These are phyloP conservation scores for Cairneyella variabilis DNA, from an alignment of 495 filamentous ascomycete species.

Conservation along the genomic window DNA sequence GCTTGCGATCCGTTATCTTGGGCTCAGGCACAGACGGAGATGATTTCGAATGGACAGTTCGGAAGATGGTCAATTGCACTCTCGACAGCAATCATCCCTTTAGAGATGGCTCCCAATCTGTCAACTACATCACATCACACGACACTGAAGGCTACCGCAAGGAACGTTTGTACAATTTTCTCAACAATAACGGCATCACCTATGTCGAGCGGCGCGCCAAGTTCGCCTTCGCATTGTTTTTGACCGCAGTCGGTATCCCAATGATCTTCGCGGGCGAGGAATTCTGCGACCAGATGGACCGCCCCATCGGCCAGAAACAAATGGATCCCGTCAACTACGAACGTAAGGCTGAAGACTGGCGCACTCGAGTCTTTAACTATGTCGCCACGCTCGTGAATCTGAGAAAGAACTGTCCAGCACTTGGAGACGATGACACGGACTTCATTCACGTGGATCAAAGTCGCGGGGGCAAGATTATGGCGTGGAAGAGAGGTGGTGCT, in stretches of 20 bases:
- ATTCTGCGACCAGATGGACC: constrained; percentile 30
- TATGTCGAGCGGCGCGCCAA: constrained; percentile 25
- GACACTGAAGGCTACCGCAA: constrained; percentile 29
- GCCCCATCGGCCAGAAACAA: constrained; percentile 28
- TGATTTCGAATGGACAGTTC: constrained; percentile 30
- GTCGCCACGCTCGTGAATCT: constrained; percentile 25
- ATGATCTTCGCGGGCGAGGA: constrained; percentile 36
- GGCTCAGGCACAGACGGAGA: constrained; percentile 17
- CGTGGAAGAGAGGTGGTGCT: constrained; percentile 23
- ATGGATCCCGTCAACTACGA: constrained; percentile 31
- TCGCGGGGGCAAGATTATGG: constrained; percentile 28
- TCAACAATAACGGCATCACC: constrained; percentile 20
- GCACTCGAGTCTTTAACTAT: constrained; percentile 26
- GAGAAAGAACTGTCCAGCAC: constrained; percentile 25
- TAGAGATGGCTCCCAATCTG: constrained; percentile 26
- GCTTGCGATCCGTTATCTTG: constrained; percentile 23
- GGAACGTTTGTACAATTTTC: constrained; percentile 30
- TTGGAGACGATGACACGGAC: constrained; percentile 28
- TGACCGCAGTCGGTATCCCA: constrained; percentile 32
- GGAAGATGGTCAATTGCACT: constrained; percentile 27
- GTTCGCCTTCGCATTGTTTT: constrained; percentile 28
- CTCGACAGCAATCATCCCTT: constrained; percentile 25
- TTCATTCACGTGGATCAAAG: constrained; percentile 29
- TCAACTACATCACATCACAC: constrained; percentile 34
- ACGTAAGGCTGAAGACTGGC: constrained; percentile 27